These are phyloP conservation scores for Apiotrichum laibachii DNA, from an alignment of 1,284 basidiomycete species.

Conservation along the genomic window DNA sequence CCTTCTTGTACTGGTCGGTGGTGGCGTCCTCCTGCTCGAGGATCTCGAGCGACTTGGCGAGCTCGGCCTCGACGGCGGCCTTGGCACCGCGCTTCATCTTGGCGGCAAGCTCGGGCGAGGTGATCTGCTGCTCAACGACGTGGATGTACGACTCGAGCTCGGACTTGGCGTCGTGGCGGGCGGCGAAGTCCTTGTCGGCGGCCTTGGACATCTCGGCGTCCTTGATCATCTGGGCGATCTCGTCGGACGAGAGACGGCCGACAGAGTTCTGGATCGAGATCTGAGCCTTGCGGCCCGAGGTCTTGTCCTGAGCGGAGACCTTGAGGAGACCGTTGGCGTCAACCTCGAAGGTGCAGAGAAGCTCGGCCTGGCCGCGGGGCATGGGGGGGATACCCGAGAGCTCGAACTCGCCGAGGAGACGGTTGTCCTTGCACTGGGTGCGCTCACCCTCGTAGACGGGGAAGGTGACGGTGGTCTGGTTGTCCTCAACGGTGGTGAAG, in stretches of 20 bases:
- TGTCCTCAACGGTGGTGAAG: constrained; percentile 98
- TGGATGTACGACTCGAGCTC: constrained; percentile 94
- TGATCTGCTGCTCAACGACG: constrained; percentile 89
- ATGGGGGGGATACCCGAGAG: constrained; percentile 94
- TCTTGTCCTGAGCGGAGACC: constrained; percentile 90
- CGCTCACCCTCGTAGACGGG: constrained; percentile 98
- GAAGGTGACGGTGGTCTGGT: constrained; percentile 97
- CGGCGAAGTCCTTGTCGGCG: constrained; percentile 94
- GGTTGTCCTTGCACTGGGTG: constrained; percentile 94
- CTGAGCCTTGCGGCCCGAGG: constrained; percentile 92
- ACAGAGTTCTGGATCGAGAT: constrained; percentile 82
- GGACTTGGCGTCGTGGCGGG: constrained; percentile 92
- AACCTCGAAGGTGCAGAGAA: constrained; percentile 96
- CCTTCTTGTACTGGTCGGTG: constrained; percentile 88
- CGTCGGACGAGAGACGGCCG: constrained; percentile 86
- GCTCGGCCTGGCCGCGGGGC: constrained; percentile 93
- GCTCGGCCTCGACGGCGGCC: constrained; percentile 87
- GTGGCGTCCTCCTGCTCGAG: constrained; percentile 91
- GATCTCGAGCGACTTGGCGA: constrained; percentile 93
- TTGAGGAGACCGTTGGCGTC: constrained; percentile 93
- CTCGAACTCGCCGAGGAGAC: constrained; percentile 95
- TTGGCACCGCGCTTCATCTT: constrained; percentile 96
- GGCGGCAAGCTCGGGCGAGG: constrained; percentile 83
- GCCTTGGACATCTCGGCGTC: constrained; percentile 94
- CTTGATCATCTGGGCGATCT: constrained; percentile 98